These are phyloP conservation scores for Candida ponderosae DNA, from an alignment of 805 yeast genomes.

Conservation along the genomic window DNA sequence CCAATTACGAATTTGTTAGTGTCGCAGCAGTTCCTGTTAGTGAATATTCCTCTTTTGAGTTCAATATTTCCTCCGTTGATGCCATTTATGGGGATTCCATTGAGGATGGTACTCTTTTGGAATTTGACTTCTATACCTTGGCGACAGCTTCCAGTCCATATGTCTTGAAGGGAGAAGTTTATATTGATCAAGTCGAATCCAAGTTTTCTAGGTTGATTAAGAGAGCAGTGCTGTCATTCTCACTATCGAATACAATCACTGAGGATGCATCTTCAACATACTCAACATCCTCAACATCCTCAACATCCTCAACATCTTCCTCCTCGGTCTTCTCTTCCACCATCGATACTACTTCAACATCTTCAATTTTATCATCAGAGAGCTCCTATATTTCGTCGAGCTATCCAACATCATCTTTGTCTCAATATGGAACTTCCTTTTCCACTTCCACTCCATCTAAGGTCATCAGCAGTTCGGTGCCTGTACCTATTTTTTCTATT, in stretches of 20 bases:
- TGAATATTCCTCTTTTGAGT: neutral
- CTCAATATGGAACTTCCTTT: neutral
- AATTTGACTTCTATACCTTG: neutral
- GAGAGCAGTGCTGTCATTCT: conserved; percentile 2
- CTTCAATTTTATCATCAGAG: neutral
- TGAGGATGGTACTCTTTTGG: conserved; percentile 1
- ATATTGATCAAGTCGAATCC: conserved; percentile 1
- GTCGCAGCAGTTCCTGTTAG: neutral
- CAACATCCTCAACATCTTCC: no score
- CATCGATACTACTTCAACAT: neutral
- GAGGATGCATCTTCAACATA: neutral
- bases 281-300: neutral
- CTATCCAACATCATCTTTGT: neutral
- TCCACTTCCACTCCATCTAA: conserved; percentile 2
- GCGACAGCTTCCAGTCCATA: conserved; percentile 4
- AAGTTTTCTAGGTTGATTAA: conserved; percentile 1
- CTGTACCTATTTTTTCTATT: neutral
- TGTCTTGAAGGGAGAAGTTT: neutral
- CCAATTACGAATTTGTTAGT: neutral
- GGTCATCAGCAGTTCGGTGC: neutral
- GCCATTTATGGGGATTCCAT: neutral
- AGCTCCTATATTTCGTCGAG: neutral
- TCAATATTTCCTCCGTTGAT: neutral
- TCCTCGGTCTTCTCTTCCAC: no score
- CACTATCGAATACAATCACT: neutral